These are phyloP conservation scores for Apodospora peruviana DNA, from an alignment of 495 filamentous ascomycete genomes.

Conservation along the genomic window DNA sequence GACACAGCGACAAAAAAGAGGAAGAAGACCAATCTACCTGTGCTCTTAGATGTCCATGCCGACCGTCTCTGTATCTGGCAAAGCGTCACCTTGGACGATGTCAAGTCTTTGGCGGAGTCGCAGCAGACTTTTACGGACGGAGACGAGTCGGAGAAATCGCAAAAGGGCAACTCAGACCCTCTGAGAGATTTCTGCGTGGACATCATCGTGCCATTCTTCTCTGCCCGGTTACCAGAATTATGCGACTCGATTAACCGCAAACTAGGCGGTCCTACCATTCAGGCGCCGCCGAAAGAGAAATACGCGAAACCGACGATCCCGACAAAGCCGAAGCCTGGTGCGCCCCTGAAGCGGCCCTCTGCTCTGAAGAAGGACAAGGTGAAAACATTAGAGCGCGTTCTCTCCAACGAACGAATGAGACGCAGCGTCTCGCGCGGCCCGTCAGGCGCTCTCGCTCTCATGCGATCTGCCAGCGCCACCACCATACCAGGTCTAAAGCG, in stretches of 20 bases:
- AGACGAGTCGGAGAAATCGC: constrained; percentile 22
- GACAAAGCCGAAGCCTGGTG: constrained; percentile 45
- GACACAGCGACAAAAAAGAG: constrained; percentile 29
- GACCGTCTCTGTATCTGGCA: constrained; percentile 97
- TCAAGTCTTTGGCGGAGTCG: constrained; percentile 49
- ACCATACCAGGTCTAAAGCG: constrained; percentile 54
- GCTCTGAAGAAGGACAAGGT: constrained; percentile 49
- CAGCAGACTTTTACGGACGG: constrained; percentile 26
- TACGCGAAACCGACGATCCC: constrained; percentile 31
- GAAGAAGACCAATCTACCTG: constrained; percentile 36
- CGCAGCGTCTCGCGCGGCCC: constrained; percentile 47
- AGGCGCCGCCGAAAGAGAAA: constrained; percentile 55
- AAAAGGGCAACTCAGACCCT: constrained; percentile 30
- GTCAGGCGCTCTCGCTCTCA: constrained; percentile 50
- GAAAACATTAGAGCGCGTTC: constrained; percentile 60
- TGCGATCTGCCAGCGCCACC: constrained; percentile 64
- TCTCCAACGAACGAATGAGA: constrained; percentile 61
- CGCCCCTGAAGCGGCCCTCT: constrained; percentile 47
- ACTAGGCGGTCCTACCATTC: constrained; percentile 67
- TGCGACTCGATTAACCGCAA: constrained; percentile 79
- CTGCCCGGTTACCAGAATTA: constrained; percentile 72
- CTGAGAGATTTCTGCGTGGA: constrained; percentile 77
- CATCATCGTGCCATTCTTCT: constrained; percentile 90
- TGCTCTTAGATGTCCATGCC: constrained; percentile 75
- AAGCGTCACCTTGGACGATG: constrained; percentile 58